Conservation (phyloP, 306 rosid genomes). For the Casuarina equisetifolia region DNA sequence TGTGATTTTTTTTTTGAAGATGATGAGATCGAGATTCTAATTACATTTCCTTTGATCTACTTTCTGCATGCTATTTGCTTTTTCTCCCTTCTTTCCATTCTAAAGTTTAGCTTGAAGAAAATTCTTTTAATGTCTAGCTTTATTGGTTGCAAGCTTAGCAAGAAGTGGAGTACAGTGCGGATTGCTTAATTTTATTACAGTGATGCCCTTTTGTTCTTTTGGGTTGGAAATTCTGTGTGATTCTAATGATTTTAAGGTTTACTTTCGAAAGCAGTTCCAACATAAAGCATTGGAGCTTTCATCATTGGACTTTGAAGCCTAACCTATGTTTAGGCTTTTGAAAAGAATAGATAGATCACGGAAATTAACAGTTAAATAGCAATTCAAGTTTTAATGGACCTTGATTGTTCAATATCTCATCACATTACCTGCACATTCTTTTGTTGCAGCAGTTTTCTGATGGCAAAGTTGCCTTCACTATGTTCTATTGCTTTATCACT, state of each 20-base stretch:
- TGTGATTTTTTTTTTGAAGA: not conserved
- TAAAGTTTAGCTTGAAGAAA: not conserved
- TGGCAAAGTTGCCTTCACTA: not conserved
- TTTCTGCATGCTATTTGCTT: not conserved
- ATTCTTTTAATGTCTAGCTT: not conserved
- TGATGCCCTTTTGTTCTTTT: not conserved
- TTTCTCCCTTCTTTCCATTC: not conserved
- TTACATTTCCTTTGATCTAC: not conserved
- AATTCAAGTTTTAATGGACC: not conserved
- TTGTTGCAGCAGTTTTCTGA: conserved; percentile 1
- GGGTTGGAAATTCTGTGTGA: not conserved
- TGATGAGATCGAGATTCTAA: not conserved
- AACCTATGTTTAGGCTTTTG: not conserved
- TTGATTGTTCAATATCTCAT: not conserved
- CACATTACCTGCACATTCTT: not conserved
- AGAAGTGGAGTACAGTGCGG: not conserved
- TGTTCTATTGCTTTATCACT: not conserved
- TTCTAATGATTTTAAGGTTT: not conserved
- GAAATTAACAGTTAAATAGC: not conserved
- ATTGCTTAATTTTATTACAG: not conserved
- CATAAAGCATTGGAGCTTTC: not conserved
- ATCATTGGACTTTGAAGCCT: not conserved
- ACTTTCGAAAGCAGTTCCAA: not conserved
- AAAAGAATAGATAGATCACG: not conserved
- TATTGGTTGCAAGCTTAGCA: not conserved